Percentiles rank a stretch among this genome's conserved stretches.
phyloP scores from a whole-genome alignment of 805 yeast species.

The Cyberlindnera saturnus region DNA sequence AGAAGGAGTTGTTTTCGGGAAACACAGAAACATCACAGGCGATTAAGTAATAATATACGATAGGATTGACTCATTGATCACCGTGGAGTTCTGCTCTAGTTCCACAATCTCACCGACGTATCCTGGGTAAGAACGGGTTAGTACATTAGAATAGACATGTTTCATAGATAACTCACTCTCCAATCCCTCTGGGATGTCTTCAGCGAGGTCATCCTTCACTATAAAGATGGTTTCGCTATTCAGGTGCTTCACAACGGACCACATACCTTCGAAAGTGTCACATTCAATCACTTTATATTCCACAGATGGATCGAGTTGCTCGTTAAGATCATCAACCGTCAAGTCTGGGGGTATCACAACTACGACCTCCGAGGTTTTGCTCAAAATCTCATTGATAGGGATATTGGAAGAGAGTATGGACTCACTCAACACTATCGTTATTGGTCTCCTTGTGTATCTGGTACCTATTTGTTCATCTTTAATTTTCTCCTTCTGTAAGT shows the following conservation, averaged over 20 bases:
- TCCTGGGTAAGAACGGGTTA: slow-evolving; percentile 8
- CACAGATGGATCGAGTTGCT: slow-evolving; percentile 25
- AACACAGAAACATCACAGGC: slow-evolving; percentile 37
- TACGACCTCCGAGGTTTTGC: slow-evolving; percentile 26
- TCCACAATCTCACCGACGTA: slow-evolving; percentile 23
- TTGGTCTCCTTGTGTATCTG: slow-evolving; percentile 18
- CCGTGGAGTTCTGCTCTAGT: slow-evolving; percentile 18
- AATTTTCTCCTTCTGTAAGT: not conserved
- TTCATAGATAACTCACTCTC: slow-evolving; percentile 7
- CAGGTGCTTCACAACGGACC: slow-evolving; percentile 51
- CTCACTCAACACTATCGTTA: slow-evolving; percentile 21
- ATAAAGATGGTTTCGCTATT: slow-evolving; percentile 30
- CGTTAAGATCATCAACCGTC: slow-evolving; percentile 10
- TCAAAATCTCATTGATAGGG: slow-evolving; percentile 21
- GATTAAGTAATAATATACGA: slow-evolving; percentile 14
- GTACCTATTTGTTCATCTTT: not conserved
- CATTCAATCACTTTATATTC: slow-evolving; percentile 27
- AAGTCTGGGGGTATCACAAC: slow-evolving; percentile 29
- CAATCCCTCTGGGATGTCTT: slow-evolving; percentile 25
- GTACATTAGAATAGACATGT: not conserved
- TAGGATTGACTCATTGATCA: slow-evolving; percentile 20
- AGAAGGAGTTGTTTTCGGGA: slow-evolving; percentile 51
- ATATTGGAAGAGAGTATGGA: slow-evolving; percentile 22
- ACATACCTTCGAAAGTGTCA: slow-evolving; percentile 41
- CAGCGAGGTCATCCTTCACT: slow-evolving; percentile 22